Base-by-base conservation (phyloP, 768 basidiomycete species). In the Rhodotorula toruloides region DNA sequence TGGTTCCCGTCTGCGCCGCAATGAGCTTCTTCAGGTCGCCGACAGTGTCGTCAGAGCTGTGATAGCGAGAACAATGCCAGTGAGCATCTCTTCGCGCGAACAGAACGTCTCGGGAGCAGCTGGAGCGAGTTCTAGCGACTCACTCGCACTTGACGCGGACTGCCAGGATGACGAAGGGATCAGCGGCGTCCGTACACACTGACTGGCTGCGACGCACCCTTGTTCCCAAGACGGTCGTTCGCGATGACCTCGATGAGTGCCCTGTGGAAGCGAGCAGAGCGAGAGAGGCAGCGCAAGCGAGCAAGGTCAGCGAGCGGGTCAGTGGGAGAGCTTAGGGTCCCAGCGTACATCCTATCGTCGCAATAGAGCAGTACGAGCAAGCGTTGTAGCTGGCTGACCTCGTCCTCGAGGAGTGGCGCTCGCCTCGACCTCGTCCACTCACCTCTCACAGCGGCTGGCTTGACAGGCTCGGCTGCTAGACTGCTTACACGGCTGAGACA, bases 11-110 rank as follows among this genome's bases (percentile, higher is more conserved):
- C 78, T 99, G 96, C 0, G 92, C 94, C 3, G 88, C 94, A 72
- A 99, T 97, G 66, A 99, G 86, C 78, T 88, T 88, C 83, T 98
- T 98, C 69, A 99, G 82, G 77, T 97, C 94, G 47, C 94, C 94
- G 42, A 99, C 90, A 2, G 96, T 98, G 77, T 99, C 96, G 21
- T 94, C 87, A 9, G 90, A 84, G 77, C 86, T 87, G 62, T 37
- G 25, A 16, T 17, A 4, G 1, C 11, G 13, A 7, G 4, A 13
- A 21, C 11, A 14, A 29, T 21, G 8, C 13, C 4, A 56, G 27
- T 37, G 47, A 27, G n/a, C 22, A 9, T 44, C 29, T 42, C 40
- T 42, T 11, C 11, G 11, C 40, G 11, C 13, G 29, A 4, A 13
- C 4, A 37, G 32, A 25, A 13, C n/a, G n/a, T n/a, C n/a, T 44